Evolutionary conservation across 1,139 yeast genomes (phyloP).

Genomic region (Candida labiduridarum): DNA sequence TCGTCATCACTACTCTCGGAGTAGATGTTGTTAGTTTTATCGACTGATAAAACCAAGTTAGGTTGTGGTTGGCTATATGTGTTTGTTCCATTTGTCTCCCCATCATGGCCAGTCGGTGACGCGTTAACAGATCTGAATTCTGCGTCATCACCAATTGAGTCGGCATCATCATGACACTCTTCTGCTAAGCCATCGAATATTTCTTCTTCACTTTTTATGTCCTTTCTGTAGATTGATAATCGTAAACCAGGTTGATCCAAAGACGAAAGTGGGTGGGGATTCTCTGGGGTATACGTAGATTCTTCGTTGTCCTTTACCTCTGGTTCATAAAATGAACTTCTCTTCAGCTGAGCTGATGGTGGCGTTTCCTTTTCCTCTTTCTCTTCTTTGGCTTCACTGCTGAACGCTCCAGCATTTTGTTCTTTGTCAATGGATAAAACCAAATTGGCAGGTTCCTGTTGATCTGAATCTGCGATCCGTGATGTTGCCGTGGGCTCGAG

Average conservation of each 20-base stretch:
- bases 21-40: slow-evolving; percentile 7
- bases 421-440: slow-evolving; percentile 40
- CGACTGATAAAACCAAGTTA: slow-evolving; percentile 15
- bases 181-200: not conserved
- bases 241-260: not conserved
- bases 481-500: not conserved
- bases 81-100: not conserved
- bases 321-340: not conserved
- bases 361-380: slow-evolving; percentile 9
- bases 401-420: slow-evolving; percentile 3
- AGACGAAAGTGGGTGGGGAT: not conserved
- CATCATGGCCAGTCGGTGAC: not conserved
- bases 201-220: not conserved
- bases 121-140: not conserved
- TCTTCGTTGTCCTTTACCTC: slow-evolving; percentile 13
- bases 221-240: slow-evolving; percentile 1
- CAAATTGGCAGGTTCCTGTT: slow-evolving; percentile 18
- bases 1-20: slow-evolving; percentile 15
- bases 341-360: not conserved
- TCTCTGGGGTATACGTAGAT: not conserved
- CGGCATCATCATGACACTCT: not conserved
- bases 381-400: slow-evolving; percentile 17
- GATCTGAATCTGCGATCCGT: not conserved
- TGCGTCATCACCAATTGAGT: not conserved
- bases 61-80: not conserved